A percentile compares a stretch with the other conserved stretches of the same genome.
Conservation (phyloP, 106 monocot genomes). For the Acanthochlamys bracteata region DNA sequence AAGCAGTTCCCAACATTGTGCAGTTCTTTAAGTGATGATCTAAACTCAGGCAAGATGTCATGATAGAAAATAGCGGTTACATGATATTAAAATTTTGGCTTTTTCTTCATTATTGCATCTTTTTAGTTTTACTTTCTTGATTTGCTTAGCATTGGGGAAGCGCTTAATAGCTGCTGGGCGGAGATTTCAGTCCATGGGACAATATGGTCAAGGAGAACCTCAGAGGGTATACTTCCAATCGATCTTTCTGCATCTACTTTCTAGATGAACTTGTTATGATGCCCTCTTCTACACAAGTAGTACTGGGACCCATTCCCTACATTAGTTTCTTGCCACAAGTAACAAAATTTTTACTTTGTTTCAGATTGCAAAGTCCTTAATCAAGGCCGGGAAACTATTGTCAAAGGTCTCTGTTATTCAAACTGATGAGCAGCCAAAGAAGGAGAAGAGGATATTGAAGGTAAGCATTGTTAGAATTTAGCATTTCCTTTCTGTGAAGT, state of each 20-base stretch:
- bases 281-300: too few species aligned
- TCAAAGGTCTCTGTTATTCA: slow-evolving; percentile 27
- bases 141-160: slow-evolving; percentile 52
- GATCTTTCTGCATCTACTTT: background rate
- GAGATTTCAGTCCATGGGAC: slow-evolving; percentile 62
- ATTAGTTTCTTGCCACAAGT: too few species aligned
- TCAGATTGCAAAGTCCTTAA: slow-evolving; percentile 85
- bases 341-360: background rate
- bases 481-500: background rate
- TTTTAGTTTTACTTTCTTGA: background rate
- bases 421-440: slow-evolving; percentile 34
- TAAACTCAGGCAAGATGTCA: slow-evolving; percentile 38
- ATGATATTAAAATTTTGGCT: background rate
- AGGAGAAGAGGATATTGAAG: slow-evolving; percentile 55
- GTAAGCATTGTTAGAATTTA: slow-evolving; percentile 13
- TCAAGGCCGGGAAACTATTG: slow-evolving; percentile 54
- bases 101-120: background rate
- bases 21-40: slow-evolving; percentile 25
- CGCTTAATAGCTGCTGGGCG: slow-evolving; percentile 55
- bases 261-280: too few species aligned
- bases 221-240: slow-evolving; percentile 30
- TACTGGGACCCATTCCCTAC: too few species aligned
- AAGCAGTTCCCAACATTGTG: slow-evolving; percentile 38
- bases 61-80: too few species aligned
- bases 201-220: slow-evolving; percentile 56